phyloP scores from a whole-genome alignment of 768 basidiomycete genomes.

The Leccinum olivaceopallidum region DNA sequence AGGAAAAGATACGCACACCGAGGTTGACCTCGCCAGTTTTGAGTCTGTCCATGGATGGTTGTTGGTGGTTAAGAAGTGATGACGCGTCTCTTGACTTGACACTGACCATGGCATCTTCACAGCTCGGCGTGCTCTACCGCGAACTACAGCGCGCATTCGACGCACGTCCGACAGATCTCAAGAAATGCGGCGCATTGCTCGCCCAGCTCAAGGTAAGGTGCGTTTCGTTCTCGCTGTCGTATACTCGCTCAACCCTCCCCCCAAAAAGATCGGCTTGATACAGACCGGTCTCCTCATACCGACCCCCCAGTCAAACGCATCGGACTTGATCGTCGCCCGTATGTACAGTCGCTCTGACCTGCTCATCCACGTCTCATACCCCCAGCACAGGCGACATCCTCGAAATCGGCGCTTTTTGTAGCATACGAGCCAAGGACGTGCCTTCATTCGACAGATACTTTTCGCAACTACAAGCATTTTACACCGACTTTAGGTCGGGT shows the following conservation, averaged over 20 bases:
- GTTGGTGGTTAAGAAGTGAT: constrained; percentile 32
- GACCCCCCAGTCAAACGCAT: constrained; percentile 56
- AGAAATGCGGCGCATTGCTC: constrained; percentile 62
- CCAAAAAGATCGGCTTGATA: constrained; percentile 67
- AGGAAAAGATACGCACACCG: constrained; percentile 60
- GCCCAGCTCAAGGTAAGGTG: constrained; percentile 69
- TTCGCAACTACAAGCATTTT: constrained; percentile 87
- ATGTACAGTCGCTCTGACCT: constrained; percentile 27
- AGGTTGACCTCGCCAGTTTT: constrained; percentile 97
- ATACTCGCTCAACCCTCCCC: not conserved
- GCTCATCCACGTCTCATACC: not conserved
- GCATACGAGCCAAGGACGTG: constrained; percentile 84
- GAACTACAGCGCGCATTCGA: constrained; percentile 69
- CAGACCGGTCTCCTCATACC: constrained; percentile 78
- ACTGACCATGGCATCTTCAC: constrained; percentile 43
- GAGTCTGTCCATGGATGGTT: constrained; percentile 76
- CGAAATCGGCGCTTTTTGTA: constrained; percentile 94
- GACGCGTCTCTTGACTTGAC: constrained; percentile 38
- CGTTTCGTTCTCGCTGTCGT: not conserved
- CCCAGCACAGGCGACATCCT: constrained; percentile 82
- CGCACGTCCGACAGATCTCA: constrained; percentile 64
- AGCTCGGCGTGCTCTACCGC: constrained; percentile 61
- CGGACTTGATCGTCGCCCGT: constrained; percentile 78
- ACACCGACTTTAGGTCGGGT: constrained; percentile 76
- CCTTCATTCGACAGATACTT: constrained; percentile 96